Evolutionary conservation across 306 rosid genomes (phyloP), one percentile per base, ranked within the genome.

Genomic region (Trifolium subterraneum): DNA sequence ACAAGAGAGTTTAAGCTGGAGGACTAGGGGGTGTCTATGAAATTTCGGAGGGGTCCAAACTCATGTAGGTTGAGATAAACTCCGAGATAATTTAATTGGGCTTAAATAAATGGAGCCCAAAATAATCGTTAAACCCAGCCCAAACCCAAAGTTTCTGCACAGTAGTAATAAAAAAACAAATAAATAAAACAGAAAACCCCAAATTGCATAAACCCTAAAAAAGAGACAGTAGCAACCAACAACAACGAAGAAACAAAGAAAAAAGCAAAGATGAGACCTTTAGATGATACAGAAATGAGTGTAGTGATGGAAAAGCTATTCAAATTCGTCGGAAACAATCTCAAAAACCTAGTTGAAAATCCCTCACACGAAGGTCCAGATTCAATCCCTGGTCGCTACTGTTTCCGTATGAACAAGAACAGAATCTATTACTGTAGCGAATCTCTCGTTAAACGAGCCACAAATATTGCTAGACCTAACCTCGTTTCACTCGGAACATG

Each of bases 361-460:
- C 97, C 97, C 9, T 88, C 96, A 4, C 93, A 90, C 69, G 98
- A 94, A 80, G 97, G 98, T 29, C 91, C 98, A 0, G 96, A 84
- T 25, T 33, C 83, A 0, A 78, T 74, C 25, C 88, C 95, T 8
- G 93, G 98, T 0, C 88, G 96, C 56, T 92, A 92, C 81, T 94
- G 99, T 82, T 90, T 90, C 82, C 99, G 97, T 38, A 92, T 92
- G 69, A 70, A 92, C 83, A 92, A 90, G 89, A 91, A 84, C 90
- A 87, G 70, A 78, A 83, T 94, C 72, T 92, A 83, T 81, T 94
- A 92, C 42, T 86, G 84, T 44, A 87, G 92, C 13, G 99, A 94
- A 6, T 83, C 97, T 2, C 87, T 94, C 8, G 95, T 92, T 16
- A 94, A 90, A 71, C 89, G 97, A 12, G 96, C 99, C 55, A 92